Percentiles rank a stretch among this genome's conserved stretches.
phyloP scores from a whole-genome alignment of 768 basidiomycete genomes.

The Mycena rosella region DNA sequence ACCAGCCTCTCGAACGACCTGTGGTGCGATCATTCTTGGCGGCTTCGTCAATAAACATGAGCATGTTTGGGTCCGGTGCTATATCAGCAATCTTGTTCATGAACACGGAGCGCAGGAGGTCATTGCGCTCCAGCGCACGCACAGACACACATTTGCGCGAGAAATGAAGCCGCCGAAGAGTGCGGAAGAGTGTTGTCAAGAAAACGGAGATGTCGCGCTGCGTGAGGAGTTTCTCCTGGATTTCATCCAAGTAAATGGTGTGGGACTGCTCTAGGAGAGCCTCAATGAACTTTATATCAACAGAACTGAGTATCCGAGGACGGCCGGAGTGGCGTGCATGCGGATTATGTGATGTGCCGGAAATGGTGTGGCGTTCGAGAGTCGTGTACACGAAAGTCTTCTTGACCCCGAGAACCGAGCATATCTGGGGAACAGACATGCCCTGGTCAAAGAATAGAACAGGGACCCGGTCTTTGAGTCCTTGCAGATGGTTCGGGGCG shows the following conservation, averaged over 20 bases:
- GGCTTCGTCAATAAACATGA: slow-evolving; percentile 1
- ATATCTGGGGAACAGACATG: background rate
- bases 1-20: background rate
- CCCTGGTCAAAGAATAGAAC: slow-evolving; percentile 12
- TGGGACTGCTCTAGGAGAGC: slow-evolving; percentile 18
- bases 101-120: slow-evolving; percentile 40
- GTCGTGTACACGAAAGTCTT: slow-evolving; percentile 26
- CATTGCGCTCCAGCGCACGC: slow-evolving; percentile 43
- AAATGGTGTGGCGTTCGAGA: background rate
- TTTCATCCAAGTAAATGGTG: slow-evolving; percentile 26
- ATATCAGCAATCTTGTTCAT: slow-evolving; percentile 25
- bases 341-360: slow-evolving; percentile 23
- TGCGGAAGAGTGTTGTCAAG: slow-evolving; percentile 35
- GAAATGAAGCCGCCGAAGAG: slow-evolving; percentile 35
- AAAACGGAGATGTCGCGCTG: slow-evolving; percentile 26
- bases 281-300: slow-evolving; percentile 5
- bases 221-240: slow-evolving; percentile 35
- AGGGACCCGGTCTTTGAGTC: too few relatives aligned
- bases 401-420: slow-evolving; percentile 17
- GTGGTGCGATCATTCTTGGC: background rate
- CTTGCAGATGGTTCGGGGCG: too few relatives aligned
- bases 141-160: slow-evolving; percentile 42
- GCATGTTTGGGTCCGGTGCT: background rate
- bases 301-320: slow-evolving; percentile 3
- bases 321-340: slow-evolving; percentile 12